Conservation (phyloP, 129 eudicot species). For the Heracleum sosnowskyi region DNA sequence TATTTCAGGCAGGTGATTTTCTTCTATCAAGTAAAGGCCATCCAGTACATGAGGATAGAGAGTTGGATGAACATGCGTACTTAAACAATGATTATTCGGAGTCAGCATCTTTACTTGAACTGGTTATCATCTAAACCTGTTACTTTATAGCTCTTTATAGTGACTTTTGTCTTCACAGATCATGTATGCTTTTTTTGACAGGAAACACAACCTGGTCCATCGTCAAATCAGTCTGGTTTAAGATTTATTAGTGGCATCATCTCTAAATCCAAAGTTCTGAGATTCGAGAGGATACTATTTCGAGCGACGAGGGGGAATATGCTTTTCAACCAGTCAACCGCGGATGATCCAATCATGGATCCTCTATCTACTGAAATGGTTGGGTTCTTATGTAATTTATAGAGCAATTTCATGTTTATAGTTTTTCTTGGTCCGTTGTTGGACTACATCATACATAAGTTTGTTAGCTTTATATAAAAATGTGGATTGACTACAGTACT, state of each 20-base stretch:
- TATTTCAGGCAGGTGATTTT: constrained; percentile 80
- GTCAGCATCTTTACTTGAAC: constrained; percentile 77
- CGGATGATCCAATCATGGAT: constrained; percentile 78
- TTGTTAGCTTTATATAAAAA: not conserved
- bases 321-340: constrained; percentile 85
- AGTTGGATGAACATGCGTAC: constrained; percentile 64
- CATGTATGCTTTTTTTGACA: constrained; percentile 24
- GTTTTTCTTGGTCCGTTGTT: not conserved
- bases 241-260: constrained; percentile 88
- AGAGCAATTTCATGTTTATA: not conserved
- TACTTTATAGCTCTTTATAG: not conserved
- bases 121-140: constrained; percentile 31
- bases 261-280: constrained; percentile 55
- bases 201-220: constrained; percentile 74
- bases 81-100: constrained; percentile 56
- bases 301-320: constrained; percentile 99
- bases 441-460: not conserved
- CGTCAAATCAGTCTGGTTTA: constrained; percentile 67
- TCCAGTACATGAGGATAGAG: constrained; percentile 62
- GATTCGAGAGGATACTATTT: constrained; percentile 88
- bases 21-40: constrained; percentile 66
- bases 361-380: constrained; percentile 86
- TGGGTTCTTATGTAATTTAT: constrained; percentile 3
- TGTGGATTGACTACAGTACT: not conserved
- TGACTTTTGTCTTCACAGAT: constrained; percentile 8